Conservation (phyloP, 129 eudicot genomes). For the Flaveria ramosissima region DNA sequence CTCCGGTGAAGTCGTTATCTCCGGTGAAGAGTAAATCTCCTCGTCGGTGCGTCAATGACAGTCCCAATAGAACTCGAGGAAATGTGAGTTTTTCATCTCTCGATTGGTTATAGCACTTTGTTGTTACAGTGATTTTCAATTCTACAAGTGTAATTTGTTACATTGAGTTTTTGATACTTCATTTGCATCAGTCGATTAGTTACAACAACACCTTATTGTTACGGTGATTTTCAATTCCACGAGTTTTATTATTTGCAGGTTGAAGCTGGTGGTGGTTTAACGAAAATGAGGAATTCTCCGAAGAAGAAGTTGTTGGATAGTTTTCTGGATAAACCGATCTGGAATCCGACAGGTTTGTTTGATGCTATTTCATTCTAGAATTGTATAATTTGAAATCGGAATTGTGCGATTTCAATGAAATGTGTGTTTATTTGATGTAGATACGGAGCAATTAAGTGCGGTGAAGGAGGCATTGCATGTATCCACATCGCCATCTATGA, state of each 20-base stretch:
- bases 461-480: slow-evolving; percentile 93
- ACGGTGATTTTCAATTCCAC: not conserved
- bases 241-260: not conserved
- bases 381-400: not conserved
- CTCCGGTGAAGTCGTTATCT: slow-evolving; percentile 31
- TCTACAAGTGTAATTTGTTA: too few species aligned
- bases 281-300: slow-evolving; percentile 43
- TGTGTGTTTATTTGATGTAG: slow-evolving; percentile 32
- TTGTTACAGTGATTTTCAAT: too few species aligned
- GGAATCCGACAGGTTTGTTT: slow-evolving; percentile 73
- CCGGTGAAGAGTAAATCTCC: slow-evolving; percentile 68
- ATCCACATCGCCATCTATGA: slow-evolving; percentile 56
- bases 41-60: slow-evolving; percentile 49
- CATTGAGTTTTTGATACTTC: too few species aligned
- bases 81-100: slow-evolving; percentile 32
- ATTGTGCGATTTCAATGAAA: not conserved
- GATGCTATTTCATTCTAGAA: not conserved
- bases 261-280: slow-evolving; percentile 21
- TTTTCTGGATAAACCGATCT: slow-evolving; percentile 54
- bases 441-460: slow-evolving; percentile 58
- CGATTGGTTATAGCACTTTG: too few species aligned
- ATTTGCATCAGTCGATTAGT: not conserved
- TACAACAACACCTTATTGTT: not conserved
- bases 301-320: slow-evolving; percentile 55
- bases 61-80: slow-evolving; percentile 48